Percentiles rank a stretch among this genome's conserved stretches.
phyloP scores from a whole-genome alignment of 352 stramenopile genomes.

The Phytopythium vexans region DNA sequence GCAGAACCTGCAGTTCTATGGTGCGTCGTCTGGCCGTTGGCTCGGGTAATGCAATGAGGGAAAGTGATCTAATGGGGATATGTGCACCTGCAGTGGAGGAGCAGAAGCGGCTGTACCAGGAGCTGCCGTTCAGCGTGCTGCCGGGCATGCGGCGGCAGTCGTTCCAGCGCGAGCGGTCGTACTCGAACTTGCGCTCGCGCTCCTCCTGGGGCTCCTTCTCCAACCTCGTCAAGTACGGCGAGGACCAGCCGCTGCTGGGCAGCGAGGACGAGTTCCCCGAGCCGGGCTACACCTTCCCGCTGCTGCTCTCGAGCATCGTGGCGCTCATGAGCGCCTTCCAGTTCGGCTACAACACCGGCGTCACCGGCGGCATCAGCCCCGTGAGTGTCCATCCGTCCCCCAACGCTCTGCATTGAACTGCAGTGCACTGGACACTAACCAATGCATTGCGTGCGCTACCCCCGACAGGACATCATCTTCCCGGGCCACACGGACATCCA shows the following conservation, averaged over 20 bases:
- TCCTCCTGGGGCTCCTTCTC: slow-evolving; percentile 57
- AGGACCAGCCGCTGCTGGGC: slow-evolving; percentile 68
- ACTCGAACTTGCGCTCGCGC: slow-evolving; percentile 60
- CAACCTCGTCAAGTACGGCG: slow-evolving; percentile 53
- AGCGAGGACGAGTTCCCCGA: slow-evolving; percentile 58
- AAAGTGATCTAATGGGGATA: not conserved
- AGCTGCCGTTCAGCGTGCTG: slow-evolving; percentile 69
- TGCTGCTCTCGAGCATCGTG: slow-evolving; percentile 64
- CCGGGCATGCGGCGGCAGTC: slow-evolving; percentile 68
- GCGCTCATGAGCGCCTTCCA: slow-evolving; percentile 69
- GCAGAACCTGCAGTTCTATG: slow-evolving; percentile 79
- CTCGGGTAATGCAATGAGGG: too few species aligned
- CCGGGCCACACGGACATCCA: slow-evolving; percentile 58
- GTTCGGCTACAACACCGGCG: slow-evolving; percentile 75
- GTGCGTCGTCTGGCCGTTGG: slow-evolving; percentile 17
- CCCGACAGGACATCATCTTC: slow-evolving; percentile 39
- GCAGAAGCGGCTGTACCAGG: slow-evolving; percentile 70
- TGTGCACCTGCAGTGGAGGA: slow-evolving; percentile 42
- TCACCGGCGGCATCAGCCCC: slow-evolving; percentile 62
- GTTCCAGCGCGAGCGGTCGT: slow-evolving; percentile 71
- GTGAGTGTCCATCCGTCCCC: not conserved
- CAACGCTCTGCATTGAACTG: not conserved
- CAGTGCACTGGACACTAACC: not conserved
- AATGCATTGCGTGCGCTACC: not conserved
- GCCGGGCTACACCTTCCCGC: slow-evolving; percentile 60